Base-by-base conservation (phyloP, 78 protist species). In the Dictyostelium purpureum region DNA sequence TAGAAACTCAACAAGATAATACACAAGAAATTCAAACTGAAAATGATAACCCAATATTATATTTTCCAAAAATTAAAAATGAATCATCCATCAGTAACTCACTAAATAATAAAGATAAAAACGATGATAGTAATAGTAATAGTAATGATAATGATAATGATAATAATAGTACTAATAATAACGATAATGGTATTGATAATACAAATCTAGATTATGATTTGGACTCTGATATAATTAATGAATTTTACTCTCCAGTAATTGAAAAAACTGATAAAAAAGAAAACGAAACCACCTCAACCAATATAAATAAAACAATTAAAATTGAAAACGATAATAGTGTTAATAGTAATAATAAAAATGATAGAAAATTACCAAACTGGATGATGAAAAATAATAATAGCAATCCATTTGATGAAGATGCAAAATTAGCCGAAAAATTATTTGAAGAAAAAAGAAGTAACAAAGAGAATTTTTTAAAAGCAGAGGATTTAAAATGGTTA, bases 331-430 rank as follows among this genome's bases (percentile, higher is more conserved):
- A 70, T 70, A 45, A 43, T 69, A 69, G 24, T 9, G 21, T 6
- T 24, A 18, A 38, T 21, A 38, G 0, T 43, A 28, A 54, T 35
- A 56, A 77, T 57, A 14, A 26, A 0, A 26, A 18, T 28, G 45
- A 71, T 77, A 77, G 70, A 38, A 52, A 51, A 51, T 51, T 74
- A 51, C 80, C 80, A 75, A 21, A 3, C 19, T 75, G 81, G 81
- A 75, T 75, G 81, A 75, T 14, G 12, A 75, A 16, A 52, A 77
- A 57, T 21, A 57, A 6, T 19, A 52, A 19, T 51, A 0, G 1
- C 1, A 28, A 75, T 18, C 37, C 16, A 38, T 4, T 26, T 19
- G 47, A 35, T 19, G 35, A 42, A 52, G 38, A 75, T 51, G 26
- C 47, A 10, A 51, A 47, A 18, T n/a, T 33, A 52, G 33, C 38